These are phyloP conservation scores for Excoecaria cochinchinensis DNA, from an alignment of 345 rosid genomes.

Conservation along the genomic window DNA sequence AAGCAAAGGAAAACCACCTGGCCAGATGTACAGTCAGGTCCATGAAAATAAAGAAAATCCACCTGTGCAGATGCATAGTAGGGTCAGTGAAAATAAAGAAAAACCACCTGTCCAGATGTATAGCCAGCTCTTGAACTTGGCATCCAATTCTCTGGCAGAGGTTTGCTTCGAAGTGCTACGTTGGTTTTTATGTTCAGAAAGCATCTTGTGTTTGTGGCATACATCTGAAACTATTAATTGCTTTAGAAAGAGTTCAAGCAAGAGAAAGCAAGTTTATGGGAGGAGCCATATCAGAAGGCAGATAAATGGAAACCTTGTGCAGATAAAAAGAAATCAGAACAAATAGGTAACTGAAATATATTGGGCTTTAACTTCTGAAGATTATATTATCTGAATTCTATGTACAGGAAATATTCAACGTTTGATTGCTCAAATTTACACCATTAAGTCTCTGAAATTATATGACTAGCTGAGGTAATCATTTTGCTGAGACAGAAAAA, in stretches of 20 bases:
- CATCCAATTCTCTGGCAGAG: constrained; percentile 66
- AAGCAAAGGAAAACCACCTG: constrained; percentile 36
- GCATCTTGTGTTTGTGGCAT: background rate
- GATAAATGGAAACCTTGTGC: constrained; percentile 83
- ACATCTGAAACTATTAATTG: constrained; percentile 20
- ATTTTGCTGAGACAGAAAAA: constrained; percentile 39
- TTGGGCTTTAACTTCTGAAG: background rate
- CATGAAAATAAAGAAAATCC: no score
- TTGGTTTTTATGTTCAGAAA: background rate
- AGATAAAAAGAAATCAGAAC: constrained; percentile 33
- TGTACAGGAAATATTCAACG: background rate
- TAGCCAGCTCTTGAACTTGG: constrained; percentile 60
- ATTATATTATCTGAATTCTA: background rate
- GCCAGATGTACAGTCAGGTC: constrained; percentile 68
- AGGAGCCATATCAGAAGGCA: constrained; percentile 54
- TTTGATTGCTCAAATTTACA: background rate
- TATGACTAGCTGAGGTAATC: constrained; percentile 1
- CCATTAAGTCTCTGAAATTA: background rate
- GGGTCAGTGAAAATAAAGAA: no score
- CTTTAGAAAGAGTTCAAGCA: constrained; percentile 56
- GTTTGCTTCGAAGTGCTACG: constrained; percentile 38
- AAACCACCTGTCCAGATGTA: constrained; percentile 62
- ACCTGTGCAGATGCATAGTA: constrained; percentile 66
- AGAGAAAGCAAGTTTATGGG: constrained; percentile 44
- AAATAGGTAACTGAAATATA: constrained; percentile 32